Evolutionary conservation across 2,329 filamentous ascomycete genomes (phyloP).

Genomic region (Nigrospora osmanthi): DNA sequence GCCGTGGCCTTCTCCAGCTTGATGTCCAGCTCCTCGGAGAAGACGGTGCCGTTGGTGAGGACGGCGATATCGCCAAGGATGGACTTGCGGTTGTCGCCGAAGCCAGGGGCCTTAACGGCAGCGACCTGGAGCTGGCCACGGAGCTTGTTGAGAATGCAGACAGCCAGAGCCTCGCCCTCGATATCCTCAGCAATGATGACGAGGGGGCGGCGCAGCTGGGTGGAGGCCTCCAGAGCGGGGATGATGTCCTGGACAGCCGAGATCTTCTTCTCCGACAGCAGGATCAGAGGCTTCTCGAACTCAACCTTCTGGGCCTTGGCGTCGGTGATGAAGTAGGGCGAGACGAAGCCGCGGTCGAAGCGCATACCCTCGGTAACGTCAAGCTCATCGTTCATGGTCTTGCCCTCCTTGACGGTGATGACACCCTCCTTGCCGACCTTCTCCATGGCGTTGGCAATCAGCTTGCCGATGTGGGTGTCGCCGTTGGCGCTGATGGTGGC

Average conservation of each 20-base stretch:
- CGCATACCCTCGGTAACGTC: conserved; percentile 99
- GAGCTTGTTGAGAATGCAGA: conserved; percentile 99
- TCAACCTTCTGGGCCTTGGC: conserved; percentile 98
- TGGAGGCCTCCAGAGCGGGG: conserved; percentile 93
- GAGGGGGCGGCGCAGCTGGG: conserved; percentile 87
- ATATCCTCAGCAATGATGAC: conserved; percentile 99
- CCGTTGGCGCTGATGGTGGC: conserved; percentile 98
- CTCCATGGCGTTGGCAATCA: conserved; percentile 98
- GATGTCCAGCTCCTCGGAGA: conserved; percentile 95
- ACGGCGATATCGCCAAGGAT: conserved; percentile 95
- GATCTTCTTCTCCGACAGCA: conserved; percentile 99
- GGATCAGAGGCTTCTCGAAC: conserved; percentile 98
- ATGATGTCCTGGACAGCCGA: conserved; percentile 98
- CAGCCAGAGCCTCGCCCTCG: conserved; percentile 93
- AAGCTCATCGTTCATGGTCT: conserved; percentile 95
- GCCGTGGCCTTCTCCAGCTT: conserved; percentile 98
- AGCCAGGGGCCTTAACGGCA: conserved; percentile 97
- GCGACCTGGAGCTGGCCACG: conserved; percentile 98
- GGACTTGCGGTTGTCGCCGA: conserved; percentile 99
- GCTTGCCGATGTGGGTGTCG: conserved; percentile 86
- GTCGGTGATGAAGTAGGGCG: conserved; percentile 99
- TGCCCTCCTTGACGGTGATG: conserved; percentile 99
- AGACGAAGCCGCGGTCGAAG: conserved; percentile 98
- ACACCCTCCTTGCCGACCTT: conserved; percentile 99
- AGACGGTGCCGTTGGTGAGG: conserved; percentile 94